Conservation (phyloP, 2,329 filamentous ascomycete species). For the Trichoderma semiorbis region DNA sequence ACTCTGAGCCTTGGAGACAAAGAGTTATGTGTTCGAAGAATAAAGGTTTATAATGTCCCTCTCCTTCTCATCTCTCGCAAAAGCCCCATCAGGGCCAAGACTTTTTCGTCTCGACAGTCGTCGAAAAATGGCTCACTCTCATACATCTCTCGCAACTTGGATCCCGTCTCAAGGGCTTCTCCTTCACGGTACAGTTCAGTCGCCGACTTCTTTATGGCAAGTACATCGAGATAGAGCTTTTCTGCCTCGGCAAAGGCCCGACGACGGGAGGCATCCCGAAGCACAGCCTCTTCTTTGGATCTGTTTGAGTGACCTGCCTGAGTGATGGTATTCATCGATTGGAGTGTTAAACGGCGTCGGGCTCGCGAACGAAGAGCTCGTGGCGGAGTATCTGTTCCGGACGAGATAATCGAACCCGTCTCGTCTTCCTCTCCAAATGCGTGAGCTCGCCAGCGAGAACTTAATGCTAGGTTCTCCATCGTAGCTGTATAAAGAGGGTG, state of each 20-base stretch:
- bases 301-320: neutral
- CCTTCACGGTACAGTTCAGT: slow-evolving; percentile 25
- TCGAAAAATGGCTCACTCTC: slow-evolving; percentile 28
- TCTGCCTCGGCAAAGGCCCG: slow-evolving; percentile 26
- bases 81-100: slow-evolving; percentile 16
- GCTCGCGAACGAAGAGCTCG: neutral
- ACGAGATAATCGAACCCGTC: neutral
- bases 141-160: slow-evolving; percentile 29
- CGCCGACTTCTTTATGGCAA: slow-evolving; percentile 25
- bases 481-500: slow-evolving; percentile 26
- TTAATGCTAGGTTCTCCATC: slow-evolving; percentile 26
- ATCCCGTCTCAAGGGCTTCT: slow-evolving; percentile 24
- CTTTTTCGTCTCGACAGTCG: slow-evolving; percentile 22
- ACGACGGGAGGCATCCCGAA: slow-evolving; percentile 17
- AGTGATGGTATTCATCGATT: slow-evolving; percentile 2
- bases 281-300: slow-evolving; percentile 14
- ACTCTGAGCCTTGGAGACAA: neutral
- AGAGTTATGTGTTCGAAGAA: neutral
- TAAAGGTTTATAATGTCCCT: slow-evolving; percentile 12
- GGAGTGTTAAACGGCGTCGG: slow-evolving; percentile 5
- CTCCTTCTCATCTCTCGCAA: slow-evolving; percentile 20
- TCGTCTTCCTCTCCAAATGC: slow-evolving; percentile 16
- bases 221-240: slow-evolving; percentile 26
- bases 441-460: slow-evolving; percentile 21
- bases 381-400: neutral